Evolutionary conservation across 78 protist species (phyloP), one percentile per base, ranked within the genome.

Genomic region (Carpediemonas membranifera): DNA sequence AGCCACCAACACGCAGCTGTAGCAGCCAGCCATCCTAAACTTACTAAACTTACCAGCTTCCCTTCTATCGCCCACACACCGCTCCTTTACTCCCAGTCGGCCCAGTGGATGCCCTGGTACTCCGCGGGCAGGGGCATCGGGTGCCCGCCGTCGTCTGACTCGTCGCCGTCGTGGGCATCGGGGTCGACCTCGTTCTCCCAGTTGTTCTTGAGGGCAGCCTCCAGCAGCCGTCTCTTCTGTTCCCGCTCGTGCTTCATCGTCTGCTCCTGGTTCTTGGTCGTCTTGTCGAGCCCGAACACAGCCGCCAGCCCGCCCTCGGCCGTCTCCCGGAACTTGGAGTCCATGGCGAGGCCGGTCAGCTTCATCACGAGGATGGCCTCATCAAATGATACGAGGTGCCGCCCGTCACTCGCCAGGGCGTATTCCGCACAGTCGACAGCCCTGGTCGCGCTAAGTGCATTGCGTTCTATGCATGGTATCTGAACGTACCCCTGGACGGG

Each of bases 341-440:
- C 25, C 35, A 76, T 58, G 28, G 55, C 81, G 33, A 57, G 35
- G 24, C 81, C 81, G 18, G 81, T 68, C 28, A 59, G 21, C 35
- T 54, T 35, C 81, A 76, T 76, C 47, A 5, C 9, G 47, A 13
- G 47, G 21, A 41, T 9, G 9, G 21, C 5, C 44, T 63, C 65
- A 34, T 63, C 78, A 3, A 63, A 21, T 1, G 58, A 27, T 30
- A 76, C 51, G 47, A 16, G 11, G 59, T 68, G 62, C 11, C 33
- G 0, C 25, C 75, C 81, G 19, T 68, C 74, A n/a, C 41, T 31
- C 41, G 9, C 2, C 50, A 76, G 59, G n/a, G 81, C 81, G 3
- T 57, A 24, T 27, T 68, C 62, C 18, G 81, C 68, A 2, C 68
- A 44, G 41, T 51, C 41, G 34, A 68, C 1, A 27, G 81, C 81